phyloP scores from a whole-genome alignment of 179 eudicot species.

The Pouteria campechiana region DNA sequence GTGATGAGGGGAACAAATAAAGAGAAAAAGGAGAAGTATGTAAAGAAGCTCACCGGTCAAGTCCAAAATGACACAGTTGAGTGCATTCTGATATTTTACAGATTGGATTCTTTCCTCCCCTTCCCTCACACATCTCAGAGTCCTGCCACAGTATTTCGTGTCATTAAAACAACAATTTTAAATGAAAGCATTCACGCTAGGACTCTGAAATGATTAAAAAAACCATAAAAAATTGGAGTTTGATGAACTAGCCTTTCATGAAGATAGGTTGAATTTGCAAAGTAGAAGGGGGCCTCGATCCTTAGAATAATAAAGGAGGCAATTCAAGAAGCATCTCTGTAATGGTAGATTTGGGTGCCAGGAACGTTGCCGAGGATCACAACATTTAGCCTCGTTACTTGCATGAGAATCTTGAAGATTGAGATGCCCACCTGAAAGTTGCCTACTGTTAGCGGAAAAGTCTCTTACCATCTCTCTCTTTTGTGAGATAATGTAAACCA shows the following conservation, averaged over 20 bases:
- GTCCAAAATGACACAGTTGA: conserved; percentile 76
- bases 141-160: too few species aligned
- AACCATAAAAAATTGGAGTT: not conserved
- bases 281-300: conserved; percentile 87
- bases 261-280: conserved; percentile 73
- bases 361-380: conserved; percentile 57
- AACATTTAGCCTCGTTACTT: conserved; percentile 71
- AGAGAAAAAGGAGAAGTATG: too few species aligned
- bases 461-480: too few species aligned
- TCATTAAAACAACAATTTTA: too few species aligned
- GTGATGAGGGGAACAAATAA: not conserved
- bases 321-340: conserved; percentile 54
- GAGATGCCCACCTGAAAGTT: conserved; percentile 59
- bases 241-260: conserved; percentile 65
- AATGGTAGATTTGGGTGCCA: conserved; percentile 63
- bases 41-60: conserved; percentile 52
- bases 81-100: conserved; percentile 26
- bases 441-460: too few species aligned
- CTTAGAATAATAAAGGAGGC: conserved; percentile 74
- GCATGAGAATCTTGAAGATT: conserved; percentile 50
- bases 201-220: too few species aligned
- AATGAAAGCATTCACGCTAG: too few species aligned
- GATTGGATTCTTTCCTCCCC: conserved; percentile 68
- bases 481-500: too few species aligned
- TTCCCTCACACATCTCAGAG: conserved; percentile 78